Evolutionary conservation across 768 basidiomycete genomes (phyloP).

Genomic region (Termitomyces titanicus): DNA sequence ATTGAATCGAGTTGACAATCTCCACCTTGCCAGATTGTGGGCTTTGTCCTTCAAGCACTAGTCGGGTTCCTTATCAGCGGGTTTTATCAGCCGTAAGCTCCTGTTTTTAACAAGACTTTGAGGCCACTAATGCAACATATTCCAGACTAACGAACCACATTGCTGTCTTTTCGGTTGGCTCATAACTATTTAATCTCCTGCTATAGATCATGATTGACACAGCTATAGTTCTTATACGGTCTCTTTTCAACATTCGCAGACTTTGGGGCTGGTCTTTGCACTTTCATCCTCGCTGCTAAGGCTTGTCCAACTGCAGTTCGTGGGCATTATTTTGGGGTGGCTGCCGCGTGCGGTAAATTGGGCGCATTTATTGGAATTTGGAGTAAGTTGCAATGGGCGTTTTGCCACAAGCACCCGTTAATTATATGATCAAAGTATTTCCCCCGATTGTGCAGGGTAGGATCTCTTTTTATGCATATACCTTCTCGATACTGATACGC

Average conservation of each 20-base stretch:
- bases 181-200: neutral
- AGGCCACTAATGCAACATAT: neutral
- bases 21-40: constrained; percentile 45
- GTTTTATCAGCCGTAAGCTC: constrained; percentile 48
- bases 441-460: constrained; percentile 59
- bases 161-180: constrained; percentile 67
- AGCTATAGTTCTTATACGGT: constrained; percentile 69
- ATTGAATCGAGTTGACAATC: neutral
- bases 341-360: constrained; percentile 80
- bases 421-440: constrained; percentile 39
- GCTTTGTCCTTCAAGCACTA: constrained; percentile 62
- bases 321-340: constrained; percentile 81
- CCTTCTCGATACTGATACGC: neutral
- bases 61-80: constrained; percentile 90
- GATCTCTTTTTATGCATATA: constrained; percentile 1
- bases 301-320: constrained; percentile 78
- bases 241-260: constrained; percentile 87
- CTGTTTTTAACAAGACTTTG: neutral
- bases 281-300: constrained; percentile 83
- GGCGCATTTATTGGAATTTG: constrained; percentile 84
- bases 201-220: neutral
- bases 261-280: constrained; percentile 82
- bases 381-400: constrained; percentile 39
- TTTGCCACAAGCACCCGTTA: neutral
- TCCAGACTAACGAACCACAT: constrained; percentile 51